Percentiles rank a stretch among this genome's conserved stretches.
phyloP scores from a whole-genome alignment of 179 eudicot species.

The Camellia oleifera region DNA sequence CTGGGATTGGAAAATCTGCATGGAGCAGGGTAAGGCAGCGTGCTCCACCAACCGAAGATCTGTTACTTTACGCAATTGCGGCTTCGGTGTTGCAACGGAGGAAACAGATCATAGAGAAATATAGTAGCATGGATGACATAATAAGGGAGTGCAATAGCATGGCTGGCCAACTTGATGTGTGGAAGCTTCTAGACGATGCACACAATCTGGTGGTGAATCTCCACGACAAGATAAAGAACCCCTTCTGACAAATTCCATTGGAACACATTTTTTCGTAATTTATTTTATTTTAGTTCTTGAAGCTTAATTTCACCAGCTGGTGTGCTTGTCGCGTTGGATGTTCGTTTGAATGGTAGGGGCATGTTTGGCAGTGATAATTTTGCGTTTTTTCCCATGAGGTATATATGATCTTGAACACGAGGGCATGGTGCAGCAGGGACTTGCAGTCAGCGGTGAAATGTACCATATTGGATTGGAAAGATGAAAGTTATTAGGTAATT shows the following conservation, averaged over 20 bases:
- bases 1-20: constrained; percentile 75
- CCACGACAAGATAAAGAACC: constrained; percentile 67
- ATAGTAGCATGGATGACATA: constrained; percentile 90
- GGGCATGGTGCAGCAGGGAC: too few relatives aligned
- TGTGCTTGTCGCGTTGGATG: too few relatives aligned
- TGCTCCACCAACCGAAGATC: constrained; percentile 90
- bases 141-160: constrained; percentile 86
- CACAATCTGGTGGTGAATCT: constrained; percentile 79
- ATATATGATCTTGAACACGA: too few relatives aligned
- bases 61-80: constrained; percentile 79
- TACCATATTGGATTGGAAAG: not conserved
- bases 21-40: constrained; percentile 86
- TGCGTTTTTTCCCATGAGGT: too few relatives aligned
- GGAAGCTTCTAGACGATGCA: constrained; percentile 89
- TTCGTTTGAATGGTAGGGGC: too few relatives aligned
- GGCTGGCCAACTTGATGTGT: constrained; percentile 91
- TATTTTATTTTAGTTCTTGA: too few relatives aligned
- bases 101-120: constrained; percentile 84
- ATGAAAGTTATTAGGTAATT: not conserved
- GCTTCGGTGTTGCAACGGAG: constrained; percentile 82
- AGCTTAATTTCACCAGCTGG: too few relatives aligned
- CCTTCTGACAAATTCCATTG: constrained; percentile 7
- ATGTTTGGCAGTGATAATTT: not conserved
- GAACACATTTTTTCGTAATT: too few relatives aligned
- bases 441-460: too few relatives aligned